Evolutionary conservation across 768 basidiomycete genomes (phyloP).

Genomic region (Sistotremastrum suecicum): DNA sequence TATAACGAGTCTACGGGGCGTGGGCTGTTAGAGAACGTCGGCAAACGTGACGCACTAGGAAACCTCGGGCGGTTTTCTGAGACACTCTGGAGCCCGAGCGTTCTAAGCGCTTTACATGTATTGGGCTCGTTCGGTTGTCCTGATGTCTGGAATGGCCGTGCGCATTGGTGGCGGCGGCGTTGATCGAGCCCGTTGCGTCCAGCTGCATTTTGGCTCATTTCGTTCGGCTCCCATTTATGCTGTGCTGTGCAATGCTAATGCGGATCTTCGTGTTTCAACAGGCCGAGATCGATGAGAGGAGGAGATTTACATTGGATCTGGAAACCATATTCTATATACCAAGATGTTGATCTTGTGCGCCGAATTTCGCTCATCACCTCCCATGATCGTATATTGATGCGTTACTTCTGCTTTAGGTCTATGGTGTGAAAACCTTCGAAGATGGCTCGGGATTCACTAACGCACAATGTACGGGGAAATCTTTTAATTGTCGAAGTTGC

Average conservation of each 20-base stretch:
- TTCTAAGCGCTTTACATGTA: too few species aligned
- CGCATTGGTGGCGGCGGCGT: too few species aligned
- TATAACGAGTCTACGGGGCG: not conserved
- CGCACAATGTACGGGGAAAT: slow-evolving; percentile 56
- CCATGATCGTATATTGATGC: not conserved
- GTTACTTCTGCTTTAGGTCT: slow-evolving; percentile 31
- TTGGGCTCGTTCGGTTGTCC: too few species aligned
- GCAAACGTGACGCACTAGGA: too few species aligned
- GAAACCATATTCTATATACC: slow-evolving; percentile 70
- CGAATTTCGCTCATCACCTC: not conserved
- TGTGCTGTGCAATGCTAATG: not conserved
- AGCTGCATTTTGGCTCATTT: not conserved
- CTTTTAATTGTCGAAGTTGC: not conserved
- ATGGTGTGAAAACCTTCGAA: slow-evolving; percentile 54
- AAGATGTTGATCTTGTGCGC: slow-evolving; percentile 39
- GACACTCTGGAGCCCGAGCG: too few species aligned
- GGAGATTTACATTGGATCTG: slow-evolving; percentile 90
- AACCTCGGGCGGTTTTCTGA: too few species aligned
- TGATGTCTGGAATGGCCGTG: too few species aligned
- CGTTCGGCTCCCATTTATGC: not conserved
- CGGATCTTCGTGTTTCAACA: slow-evolving; percentile 13
- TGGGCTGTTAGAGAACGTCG: not conserved
- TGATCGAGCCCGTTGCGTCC: too few species aligned
- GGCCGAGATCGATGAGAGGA: slow-evolving; percentile 75
- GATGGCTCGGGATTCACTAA: slow-evolving; percentile 67